These are phyloP conservation scores for Thalassiosira hispida DNA, from an alignment of 352 stramenopile species.

Conservation along the genomic window DNA sequence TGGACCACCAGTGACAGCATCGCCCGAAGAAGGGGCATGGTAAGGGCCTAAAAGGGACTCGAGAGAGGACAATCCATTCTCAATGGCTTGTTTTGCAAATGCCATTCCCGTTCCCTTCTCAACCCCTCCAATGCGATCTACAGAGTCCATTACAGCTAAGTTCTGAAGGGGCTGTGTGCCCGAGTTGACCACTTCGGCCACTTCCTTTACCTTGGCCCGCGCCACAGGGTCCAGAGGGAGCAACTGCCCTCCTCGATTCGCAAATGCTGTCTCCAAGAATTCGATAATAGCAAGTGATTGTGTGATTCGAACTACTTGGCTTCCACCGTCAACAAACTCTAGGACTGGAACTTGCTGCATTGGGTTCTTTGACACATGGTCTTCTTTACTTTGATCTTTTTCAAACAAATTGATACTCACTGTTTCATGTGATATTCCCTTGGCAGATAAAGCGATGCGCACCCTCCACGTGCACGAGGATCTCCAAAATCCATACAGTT, in stretches of 20 bases:
- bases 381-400: constrained; percentile 71
- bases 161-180: constrained; percentile 93
- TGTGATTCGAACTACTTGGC: constrained; percentile 63
- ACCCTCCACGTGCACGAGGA: constrained; percentile 91
- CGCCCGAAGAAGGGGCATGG: constrained; percentile 57
- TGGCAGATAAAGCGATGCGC: constrained; percentile 89
- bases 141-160: constrained; percentile 83
- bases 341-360: constrained; percentile 85
- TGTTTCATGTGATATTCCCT: constrained; percentile 88
- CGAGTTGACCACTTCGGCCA: constrained; percentile 90
- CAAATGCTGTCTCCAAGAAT: constrained; percentile 90
- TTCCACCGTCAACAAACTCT: constrained; percentile 80
- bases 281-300: constrained; percentile 93
- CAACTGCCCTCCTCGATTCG: constrained; percentile 72
- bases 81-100: constrained; percentile 82
- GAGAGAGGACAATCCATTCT: constrained; percentile 88
- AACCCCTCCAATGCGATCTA: constrained; percentile 53
- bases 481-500: constrained; percentile 90
- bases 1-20: constrained; percentile 68
- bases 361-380: constrained; percentile 61
- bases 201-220: constrained; percentile 87
- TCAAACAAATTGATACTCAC: constrained; percentile 86
- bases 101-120: constrained; percentile 50
- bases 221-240: constrained; percentile 85
- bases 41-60: constrained; percentile 71